These are phyloP conservation scores for Thielaviopsis musarum DNA, from an alignment of 2,329 filamentous ascomycete species.

Conservation along the genomic window DNA sequence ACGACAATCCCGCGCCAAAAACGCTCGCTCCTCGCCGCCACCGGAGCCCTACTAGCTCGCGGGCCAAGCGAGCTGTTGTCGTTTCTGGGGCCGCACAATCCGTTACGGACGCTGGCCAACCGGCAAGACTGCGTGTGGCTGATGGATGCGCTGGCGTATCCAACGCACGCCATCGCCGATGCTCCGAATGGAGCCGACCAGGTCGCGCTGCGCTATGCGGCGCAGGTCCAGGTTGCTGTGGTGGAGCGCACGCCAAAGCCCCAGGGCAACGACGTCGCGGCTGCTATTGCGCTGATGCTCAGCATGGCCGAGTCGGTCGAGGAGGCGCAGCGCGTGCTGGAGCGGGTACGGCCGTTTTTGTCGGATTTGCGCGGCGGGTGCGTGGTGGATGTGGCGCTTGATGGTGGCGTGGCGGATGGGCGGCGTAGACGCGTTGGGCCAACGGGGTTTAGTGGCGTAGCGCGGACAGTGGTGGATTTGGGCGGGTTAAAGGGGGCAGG, in stretches of 20 bases:
- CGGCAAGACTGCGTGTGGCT: slow-evolving; percentile 66
- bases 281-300: slow-evolving; percentile 51
- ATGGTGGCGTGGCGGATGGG: background rate
- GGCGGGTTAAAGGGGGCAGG: slow-evolving; percentile 29
- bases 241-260: slow-evolving; percentile 58
- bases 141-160: slow-evolving; percentile 46
- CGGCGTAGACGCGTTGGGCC: slow-evolving; percentile 41
- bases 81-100: slow-evolving; percentile 36
- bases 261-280: slow-evolving; percentile 50
- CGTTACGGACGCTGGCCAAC: slow-evolving; percentile 41
- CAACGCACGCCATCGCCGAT: slow-evolving; percentile 57
- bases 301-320: slow-evolving; percentile 46
- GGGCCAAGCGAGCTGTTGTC: slow-evolving; percentile 23
- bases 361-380: slow-evolving; percentile 58
- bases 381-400: slow-evolving; percentile 26
- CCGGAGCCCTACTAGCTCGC: background rate
- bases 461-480: slow-evolving; percentile 41
- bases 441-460: slow-evolving; percentile 55
- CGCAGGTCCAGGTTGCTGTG: slow-evolving; percentile 68
- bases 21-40: background rate
- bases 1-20: background rate
- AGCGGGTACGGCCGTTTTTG: slow-evolving; percentile 60
- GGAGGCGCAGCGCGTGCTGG: slow-evolving; percentile 41
- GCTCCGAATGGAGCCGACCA: slow-evolving; percentile 16
- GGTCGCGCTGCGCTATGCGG: slow-evolving; percentile 44